Evolutionary conservation across 179 eudicot genomes (phyloP).

Genomic region (Nepenthes alata): DNA sequence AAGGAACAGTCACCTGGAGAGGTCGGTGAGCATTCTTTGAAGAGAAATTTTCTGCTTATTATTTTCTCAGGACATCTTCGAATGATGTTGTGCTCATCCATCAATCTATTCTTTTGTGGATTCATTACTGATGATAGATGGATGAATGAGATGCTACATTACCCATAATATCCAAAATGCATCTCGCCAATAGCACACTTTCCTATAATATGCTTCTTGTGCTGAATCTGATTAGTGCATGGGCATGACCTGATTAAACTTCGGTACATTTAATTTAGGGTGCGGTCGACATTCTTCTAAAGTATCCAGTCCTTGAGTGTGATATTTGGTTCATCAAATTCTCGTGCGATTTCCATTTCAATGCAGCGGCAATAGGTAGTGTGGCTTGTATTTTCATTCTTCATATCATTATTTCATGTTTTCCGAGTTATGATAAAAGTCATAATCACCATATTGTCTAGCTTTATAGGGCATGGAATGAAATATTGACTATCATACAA

Average conservation of each 20-base stretch:
- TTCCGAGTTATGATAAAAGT: too few relatives aligned
- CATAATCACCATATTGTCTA: too few relatives aligned
- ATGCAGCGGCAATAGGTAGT: constrained; percentile 77
- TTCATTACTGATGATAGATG: too few relatives aligned
- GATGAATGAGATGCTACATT: too few relatives aligned
- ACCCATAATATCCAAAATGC: too few relatives aligned
- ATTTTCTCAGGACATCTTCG: background rate
- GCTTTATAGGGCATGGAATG: too few relatives aligned
- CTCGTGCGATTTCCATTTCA: constrained; percentile 82
- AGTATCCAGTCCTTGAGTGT: constrained; percentile 92
- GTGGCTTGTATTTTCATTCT: background rate
- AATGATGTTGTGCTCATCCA: background rate
- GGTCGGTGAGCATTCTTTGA: constrained; percentile 31
- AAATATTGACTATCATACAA: too few relatives aligned
- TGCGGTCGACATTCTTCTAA: constrained; percentile 82
- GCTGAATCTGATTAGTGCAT: background rate
- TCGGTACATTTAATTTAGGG: constrained; percentile 38
- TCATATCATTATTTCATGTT: background rate
- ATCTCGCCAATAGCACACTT: too few relatives aligned
- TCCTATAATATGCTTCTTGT: background rate
- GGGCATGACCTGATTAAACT: too few relatives aligned
- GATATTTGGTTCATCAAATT: constrained; percentile 98
- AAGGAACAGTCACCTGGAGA: constrained; percentile 98
- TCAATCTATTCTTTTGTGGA: too few relatives aligned
- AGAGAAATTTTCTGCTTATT: background rate